Evolutionary conservation across 2,329 filamentous ascomycete genomes (phyloP).

Genomic region (Penicillium nordicum): DNA sequence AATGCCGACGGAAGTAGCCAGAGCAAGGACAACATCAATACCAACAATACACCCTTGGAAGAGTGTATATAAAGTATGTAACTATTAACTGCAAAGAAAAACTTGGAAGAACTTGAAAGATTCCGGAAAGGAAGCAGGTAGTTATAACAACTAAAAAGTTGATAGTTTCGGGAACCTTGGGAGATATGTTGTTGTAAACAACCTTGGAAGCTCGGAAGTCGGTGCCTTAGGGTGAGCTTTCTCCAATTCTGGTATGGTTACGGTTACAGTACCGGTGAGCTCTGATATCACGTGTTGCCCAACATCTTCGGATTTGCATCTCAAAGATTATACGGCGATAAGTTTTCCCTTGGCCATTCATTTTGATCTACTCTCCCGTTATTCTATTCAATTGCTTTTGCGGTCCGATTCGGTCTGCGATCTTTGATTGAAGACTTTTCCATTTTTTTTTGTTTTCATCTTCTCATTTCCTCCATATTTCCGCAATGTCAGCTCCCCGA

Average conservation of each 20-base stretch:
- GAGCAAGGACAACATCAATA: slow-evolving; percentile 17
- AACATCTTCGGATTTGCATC: slow-evolving; percentile 34
- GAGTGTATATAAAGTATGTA: background rate
- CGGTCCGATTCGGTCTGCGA: slow-evolving; percentile 19
- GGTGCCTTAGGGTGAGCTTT: background rate
- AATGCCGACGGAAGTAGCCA: slow-evolving; percentile 28
- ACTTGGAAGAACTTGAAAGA: background rate
- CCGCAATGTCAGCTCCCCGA: slow-evolving; percentile 58
- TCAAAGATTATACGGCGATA: slow-evolving; percentile 22
- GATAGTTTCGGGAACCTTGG: background rate
- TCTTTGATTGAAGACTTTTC: slow-evolving; percentile 16
- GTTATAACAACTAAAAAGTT: background rate
- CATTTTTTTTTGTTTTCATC: slow-evolving; percentile 16
- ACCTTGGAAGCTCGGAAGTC: background rate
- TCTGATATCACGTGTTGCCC: slow-evolving; percentile 34
- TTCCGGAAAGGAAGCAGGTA: background rate
- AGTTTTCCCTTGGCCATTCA: slow-evolving; percentile 2
- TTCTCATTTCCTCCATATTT: slow-evolving; percentile 52
- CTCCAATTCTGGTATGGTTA: slow-evolving; percentile 9
- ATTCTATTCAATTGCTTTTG: slow-evolving; percentile 12
- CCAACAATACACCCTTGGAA: background rate
- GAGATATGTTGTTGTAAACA: background rate
- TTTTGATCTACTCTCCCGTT: background rate
- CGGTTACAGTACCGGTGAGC: slow-evolving; percentile 36
- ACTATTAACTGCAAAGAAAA: background rate